Conservation (phyloP, 441 rosid genomes). For the Gossypium schwendimanii region DNA sequence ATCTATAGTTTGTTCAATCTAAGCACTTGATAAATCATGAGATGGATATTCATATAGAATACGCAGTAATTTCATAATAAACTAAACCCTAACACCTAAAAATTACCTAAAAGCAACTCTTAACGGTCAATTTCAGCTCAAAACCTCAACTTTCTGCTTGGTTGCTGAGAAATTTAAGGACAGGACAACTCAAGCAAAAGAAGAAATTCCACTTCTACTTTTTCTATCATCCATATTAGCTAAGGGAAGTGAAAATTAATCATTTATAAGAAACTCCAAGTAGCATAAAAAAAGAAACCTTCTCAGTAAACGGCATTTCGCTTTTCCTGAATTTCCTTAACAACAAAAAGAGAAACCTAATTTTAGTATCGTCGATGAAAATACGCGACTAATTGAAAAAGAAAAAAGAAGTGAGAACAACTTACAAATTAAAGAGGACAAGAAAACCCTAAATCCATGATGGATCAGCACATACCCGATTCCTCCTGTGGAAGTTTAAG, state of each 20-base stretch:
- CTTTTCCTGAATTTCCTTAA: not conserved
- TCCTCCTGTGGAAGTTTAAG: slow-evolving; percentile 1
- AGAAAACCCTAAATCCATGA: slow-evolving; percentile 30
- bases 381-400: not conserved
- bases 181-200: not conserved
- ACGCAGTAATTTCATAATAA: not conserved
- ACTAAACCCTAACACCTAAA: not conserved
- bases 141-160: not conserved
- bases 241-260: not conserved
- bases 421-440: slow-evolving; percentile 34
- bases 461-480: slow-evolving; percentile 10
- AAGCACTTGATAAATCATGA: not conserved
- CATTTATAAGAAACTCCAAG: not conserved
- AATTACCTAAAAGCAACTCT: not conserved
- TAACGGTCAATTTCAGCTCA: not conserved
- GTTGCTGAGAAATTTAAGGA: not conserved
- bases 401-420: not conserved
- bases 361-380: not conserved
- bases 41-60: not conserved
- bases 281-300: not conserved
- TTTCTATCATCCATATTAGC: not conserved
- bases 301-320: not conserved
- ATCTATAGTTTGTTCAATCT: not conserved
- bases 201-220: not conserved
- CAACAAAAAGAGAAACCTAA: not conserved